Evolutionary conservation across 2,329 filamentous ascomycete genomes (phyloP), one percentile per base, ranked within the genome.

Genomic region (Arthrobotrys iridis): DNA sequence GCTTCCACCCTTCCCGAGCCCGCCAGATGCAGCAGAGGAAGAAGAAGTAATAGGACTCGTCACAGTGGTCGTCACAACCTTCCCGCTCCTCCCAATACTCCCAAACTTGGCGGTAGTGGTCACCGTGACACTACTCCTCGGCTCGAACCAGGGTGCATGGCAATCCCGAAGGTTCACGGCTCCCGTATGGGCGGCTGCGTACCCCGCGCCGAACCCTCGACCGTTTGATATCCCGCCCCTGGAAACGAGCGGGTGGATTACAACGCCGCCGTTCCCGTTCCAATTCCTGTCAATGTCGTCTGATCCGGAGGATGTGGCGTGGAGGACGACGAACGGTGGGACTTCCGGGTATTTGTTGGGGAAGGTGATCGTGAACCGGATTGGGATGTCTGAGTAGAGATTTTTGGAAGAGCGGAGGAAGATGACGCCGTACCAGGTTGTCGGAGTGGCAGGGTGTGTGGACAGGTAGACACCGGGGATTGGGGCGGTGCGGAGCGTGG

Each of bases 381-480:
- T 60, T 4, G 70, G 70, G 0, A 74, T 57, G 37, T 66, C 60
- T 0, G 43, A 37, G 20, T 74, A 74, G 2, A 66, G 26, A 6
- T 60, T 57, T 4, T 24, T 28, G 4, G 48, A 26, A 11, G 50
- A 67, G 13, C 41, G 60, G 28, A 66, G 24, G 37, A 74, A 74
- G 1, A 74, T 52, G 20, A 66, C 62, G 28, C 70, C 70, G 46
- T 66, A 74, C 70, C 70, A 74, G 20, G 55, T 60, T 33, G 70
- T 62, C 1, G 70, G 70, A 0, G 40, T 66, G 4, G 60, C 7
- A 0, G 70, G 70, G 62, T 74, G 60, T 1, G 65, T 45, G 18
- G 70, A 66, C 45, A 74, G 70, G 55, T 74, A 74, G 24, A 64
- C 59, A 6, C 70, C 70, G 1, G 70, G 70, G 8, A 74, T 30